phyloP scores from a whole-genome alignment of 1,139 yeast genomes.

The Geotrichum aggregatum region DNA sequence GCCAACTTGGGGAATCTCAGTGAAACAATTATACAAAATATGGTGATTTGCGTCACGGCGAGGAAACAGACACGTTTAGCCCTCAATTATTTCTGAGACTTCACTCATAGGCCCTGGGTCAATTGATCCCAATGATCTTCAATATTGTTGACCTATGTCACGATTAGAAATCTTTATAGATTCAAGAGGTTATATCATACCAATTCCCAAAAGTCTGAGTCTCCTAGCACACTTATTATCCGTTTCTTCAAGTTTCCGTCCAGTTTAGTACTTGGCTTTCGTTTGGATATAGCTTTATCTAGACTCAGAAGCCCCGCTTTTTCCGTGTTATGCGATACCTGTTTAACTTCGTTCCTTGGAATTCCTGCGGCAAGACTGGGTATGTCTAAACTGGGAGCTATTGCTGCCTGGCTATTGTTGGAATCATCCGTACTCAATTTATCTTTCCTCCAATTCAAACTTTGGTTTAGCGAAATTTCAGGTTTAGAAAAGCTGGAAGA shows the following conservation, averaged over 20 bases:
- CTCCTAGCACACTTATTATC: conserved; percentile 13
- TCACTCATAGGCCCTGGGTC: not conserved
- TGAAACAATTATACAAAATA: too few relatives aligned
- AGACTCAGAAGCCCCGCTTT: not conserved
- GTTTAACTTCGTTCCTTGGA: not conserved
- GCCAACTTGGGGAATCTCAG: too few relatives aligned
- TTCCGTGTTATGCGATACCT: too few relatives aligned
- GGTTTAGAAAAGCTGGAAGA: too few relatives aligned
- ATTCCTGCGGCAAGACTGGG: too few relatives aligned
- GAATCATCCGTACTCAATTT: not conserved
- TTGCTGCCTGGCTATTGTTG: too few relatives aligned
- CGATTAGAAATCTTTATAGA: not conserved
- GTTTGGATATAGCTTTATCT: not conserved
- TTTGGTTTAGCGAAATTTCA: not conserved
- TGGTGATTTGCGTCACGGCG: too few relatives aligned
- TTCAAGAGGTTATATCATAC: conserved; percentile 9
- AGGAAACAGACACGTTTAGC: too few relatives aligned
- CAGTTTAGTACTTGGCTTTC: conserved; percentile 1
- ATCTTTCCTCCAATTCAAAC: not conserved
- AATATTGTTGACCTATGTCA: conserved; percentile 10
- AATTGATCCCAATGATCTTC: conserved; percentile 18
- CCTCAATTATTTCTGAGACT: too few relatives aligned
- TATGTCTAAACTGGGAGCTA: too few relatives aligned
- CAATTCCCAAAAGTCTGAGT: conserved; percentile 20
- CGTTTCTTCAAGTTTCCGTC: conserved; percentile 6